Percentiles rank a stretch among this genome's conserved stretches.
phyloP scores from a whole-genome alignment of 208 protist species.

The Endotrypanum monterogeii region DNA sequence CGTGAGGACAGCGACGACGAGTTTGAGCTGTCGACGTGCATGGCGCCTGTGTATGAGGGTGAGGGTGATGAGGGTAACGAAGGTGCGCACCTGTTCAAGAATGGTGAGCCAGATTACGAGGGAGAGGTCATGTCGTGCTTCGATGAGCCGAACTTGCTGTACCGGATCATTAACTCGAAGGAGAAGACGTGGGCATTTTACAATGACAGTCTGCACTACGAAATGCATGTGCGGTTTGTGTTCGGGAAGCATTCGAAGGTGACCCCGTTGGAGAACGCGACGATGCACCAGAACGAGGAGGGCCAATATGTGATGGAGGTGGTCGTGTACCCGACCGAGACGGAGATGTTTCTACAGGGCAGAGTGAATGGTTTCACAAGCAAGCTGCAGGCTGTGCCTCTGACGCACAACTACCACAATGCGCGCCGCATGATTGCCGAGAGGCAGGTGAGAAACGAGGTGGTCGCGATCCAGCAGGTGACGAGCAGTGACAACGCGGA shows the following conservation, averaged over 20 bases:
- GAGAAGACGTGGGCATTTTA: constrained; percentile 83
- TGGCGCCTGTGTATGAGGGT: constrained; percentile 38
- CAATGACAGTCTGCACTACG: constrained; percentile 74
- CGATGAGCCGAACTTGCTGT: constrained; percentile 77
- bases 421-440: constrained; percentile 34
- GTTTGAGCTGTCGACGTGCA: constrained; percentile 62
- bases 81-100: constrained; percentile 42
- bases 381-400: constrained; percentile 59
- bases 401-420: constrained; percentile 59
- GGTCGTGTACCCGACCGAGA: constrained; percentile 77
- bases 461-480: constrained; percentile 41
- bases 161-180: constrained; percentile 68
- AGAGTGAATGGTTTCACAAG: constrained; percentile 68
- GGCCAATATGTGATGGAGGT: constrained; percentile 52
- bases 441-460: constrained; percentile 39
- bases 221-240: constrained; percentile 76
- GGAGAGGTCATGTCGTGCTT: constrained; percentile 77
- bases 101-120: constrained; percentile 60
- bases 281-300: constrained; percentile 36
- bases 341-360: constrained; percentile 63
- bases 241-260: constrained; percentile 74
- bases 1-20: constrained; percentile 67
- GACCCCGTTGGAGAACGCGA: constrained; percentile 55
- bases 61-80: constrained; percentile 33
- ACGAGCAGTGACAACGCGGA: constrained; percentile 49